A percentile compares a stretch with the other conserved stretches of the same genome.
phyloP scores from a whole-genome alignment of 306 rosid species.

The Prunus davidiana region DNA sequence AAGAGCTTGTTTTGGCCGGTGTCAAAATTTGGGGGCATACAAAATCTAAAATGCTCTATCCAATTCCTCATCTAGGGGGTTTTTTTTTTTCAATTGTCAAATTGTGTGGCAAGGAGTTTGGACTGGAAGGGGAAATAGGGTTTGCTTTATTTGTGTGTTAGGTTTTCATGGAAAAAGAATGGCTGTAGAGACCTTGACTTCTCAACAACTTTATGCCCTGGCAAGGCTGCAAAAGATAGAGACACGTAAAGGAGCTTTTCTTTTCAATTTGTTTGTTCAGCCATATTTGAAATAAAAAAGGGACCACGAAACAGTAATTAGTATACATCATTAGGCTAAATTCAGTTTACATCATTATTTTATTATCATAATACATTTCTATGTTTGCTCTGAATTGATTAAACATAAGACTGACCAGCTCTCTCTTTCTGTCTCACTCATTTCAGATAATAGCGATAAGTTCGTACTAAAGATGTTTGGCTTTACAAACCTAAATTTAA shows the following conservation, averaged over 20 bases:
- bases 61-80: too few species aligned
- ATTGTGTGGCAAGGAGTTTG: background rate
- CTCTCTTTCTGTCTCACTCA: slow-evolving; percentile 5
- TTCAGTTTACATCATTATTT: slow-evolving; percentile 26
- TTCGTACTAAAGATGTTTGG: background rate
- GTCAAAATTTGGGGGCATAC: background rate
- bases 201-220: background rate
- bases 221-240: background rate
- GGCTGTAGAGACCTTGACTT: slow-evolving; percentile 24
- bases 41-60: too few species aligned
- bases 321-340: background rate
- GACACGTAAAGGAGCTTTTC: slow-evolving; percentile 18
- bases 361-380: background rate
- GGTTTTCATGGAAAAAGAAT: slow-evolving; percentile 21
- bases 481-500: background rate
- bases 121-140: background rate
- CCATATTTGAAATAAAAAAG: background rate
- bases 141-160: background rate
- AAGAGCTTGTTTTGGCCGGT: slow-evolving; percentile 10
- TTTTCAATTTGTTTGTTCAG: slow-evolving; percentile 12
- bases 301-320: background rate
- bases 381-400: slow-evolving; percentile 18
- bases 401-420: background rate
- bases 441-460: background rate
- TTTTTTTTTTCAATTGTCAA: background rate